Base-by-base conservation (phyloP, 805 yeast species). In the Suhomyces xylopsoci region DNA sequence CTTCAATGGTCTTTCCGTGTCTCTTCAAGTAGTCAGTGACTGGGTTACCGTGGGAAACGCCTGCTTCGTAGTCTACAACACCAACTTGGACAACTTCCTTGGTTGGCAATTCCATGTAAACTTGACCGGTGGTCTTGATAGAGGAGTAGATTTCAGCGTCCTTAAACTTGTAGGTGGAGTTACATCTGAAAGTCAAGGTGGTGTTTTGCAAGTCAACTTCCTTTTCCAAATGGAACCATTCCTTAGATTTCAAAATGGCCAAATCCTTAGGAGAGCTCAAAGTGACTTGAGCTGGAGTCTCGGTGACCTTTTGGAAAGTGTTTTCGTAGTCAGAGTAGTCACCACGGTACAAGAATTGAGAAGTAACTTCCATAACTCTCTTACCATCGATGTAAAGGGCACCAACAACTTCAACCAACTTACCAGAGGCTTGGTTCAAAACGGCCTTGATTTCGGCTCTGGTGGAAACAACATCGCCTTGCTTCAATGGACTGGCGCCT, bases 291-390 rank as follows among this genome's bases (percentile, higher is more conserved):
- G 85, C 88, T 53, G 97, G 97, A 55, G 90, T 84, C 76, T 94
- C 98, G 52, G 83, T 77, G 57, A 82, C 83, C 74, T 89, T 88
- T 73, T 89, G 87, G 85, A 94, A 94, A 43, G 98, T 90, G 78
- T 91, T 90, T 68, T 86, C 88, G 69, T 81, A 94, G 74, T 94
- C 99, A 34, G 67, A 66, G 79, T 93, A 94, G 51, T 78, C 79
- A 60, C 99, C 99, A 71, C 99, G 84, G 85, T 93, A 94, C 77
- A 94, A 88, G 85, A 94, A 94, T 60, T 92, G 88, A 45, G 98
- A 91, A 30, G 87, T 85, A 53, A 94, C 97, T 71, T 93, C 97
- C 90, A 94, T 83, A 22, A 94, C 94, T 48, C 96, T 87, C 58
- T 76, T 67, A 53, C 83, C 84, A 30, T 83, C 90, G 71, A 96